Percentiles rank a stretch among this genome's conserved stretches.
Conservation (phyloP, 2,329 filamentous ascomycete genomes). For the Myriosclerotinia scirpicola region DNA sequence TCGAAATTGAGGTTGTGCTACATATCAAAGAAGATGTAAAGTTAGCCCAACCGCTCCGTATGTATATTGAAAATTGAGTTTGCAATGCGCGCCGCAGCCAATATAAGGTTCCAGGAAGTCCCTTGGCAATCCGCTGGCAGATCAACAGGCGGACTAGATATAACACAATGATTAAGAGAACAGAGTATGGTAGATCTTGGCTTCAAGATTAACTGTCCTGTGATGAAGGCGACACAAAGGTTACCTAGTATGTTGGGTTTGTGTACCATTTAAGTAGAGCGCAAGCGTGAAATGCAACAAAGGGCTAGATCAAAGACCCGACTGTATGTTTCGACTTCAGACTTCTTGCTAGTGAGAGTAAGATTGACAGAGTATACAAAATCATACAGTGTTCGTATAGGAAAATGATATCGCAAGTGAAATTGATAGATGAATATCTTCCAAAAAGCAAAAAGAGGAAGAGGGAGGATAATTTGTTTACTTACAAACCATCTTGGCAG, state of each 20-base stretch:
- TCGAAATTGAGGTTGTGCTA: conserved; percentile 29
- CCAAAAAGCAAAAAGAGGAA: conserved; percentile 29
- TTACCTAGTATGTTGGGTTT: conserved; percentile 3
- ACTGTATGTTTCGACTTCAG: background rate
- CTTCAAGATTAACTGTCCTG: conserved; percentile 15
- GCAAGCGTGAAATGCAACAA: conserved; percentile 16
- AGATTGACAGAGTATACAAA: background rate
- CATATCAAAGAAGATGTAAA: conserved; percentile 26
- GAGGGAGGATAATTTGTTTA: conserved; percentile 19
- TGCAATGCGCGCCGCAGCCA: conserved; percentile 16
- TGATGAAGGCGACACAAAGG: conserved; percentile 11
- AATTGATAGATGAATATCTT: background rate
- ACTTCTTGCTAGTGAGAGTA: background rate
- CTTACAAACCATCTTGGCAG: conserved; percentile 33
- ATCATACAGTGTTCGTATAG: too few relatives aligned
- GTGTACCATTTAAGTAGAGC: conserved; percentile 8
- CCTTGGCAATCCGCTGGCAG: conserved; percentile 14
- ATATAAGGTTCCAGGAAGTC: conserved; percentile 2
- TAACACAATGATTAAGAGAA: background rate
- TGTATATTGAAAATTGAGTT: conserved; percentile 17
- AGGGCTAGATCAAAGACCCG: conserved; percentile 21
- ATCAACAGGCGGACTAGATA: conserved; percentile 5
- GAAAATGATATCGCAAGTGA: background rate
- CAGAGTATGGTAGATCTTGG: conserved; percentile 1
- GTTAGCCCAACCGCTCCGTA: conserved; percentile 25